Base-by-base conservation (phyloP, 1,284 basidiomycete genomes). In the Lentinula novae-zelandiae region DNA sequence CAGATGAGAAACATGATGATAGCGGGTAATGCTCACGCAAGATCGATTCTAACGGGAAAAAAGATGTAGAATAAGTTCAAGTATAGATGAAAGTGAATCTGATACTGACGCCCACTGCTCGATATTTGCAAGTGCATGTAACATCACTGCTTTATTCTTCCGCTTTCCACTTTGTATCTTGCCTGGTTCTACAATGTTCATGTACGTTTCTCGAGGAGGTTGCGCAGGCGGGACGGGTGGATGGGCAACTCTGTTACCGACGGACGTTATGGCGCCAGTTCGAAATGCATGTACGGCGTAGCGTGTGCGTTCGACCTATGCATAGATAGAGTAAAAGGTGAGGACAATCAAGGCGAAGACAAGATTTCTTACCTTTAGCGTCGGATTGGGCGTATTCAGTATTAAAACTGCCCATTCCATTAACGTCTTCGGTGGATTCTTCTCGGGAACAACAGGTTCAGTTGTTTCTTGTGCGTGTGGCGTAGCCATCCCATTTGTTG, bases 61-160 rank as follows among this genome's bases (percentile, higher is more conserved):
- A 9, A 20, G 20, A 20, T 22, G 9, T 3, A 9, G 7, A 55
- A 34, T 22, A 62, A 53, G 20, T 57, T 44, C 20, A 51, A 3
- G n/a, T 20, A 53, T 6, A 55, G 20, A 20, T 22, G 50, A 48
- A 31, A 22, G 12, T 56, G 34, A 39, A 9, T 39, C 53, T 15
- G 33, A 13, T 31, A 86, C 87, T 81, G 67, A 89, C 86, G 93
- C 93, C 89, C 92, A 96, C 70, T 94, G 93, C 68, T 95, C 93
- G 57, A 96, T 94, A 70, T 94, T 94, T 0, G 93, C 93, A 4
- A 95, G 76, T 1, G 92, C 90, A 75, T 94, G 81, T 20, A 95
- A 75, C 84, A 94, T 84, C 4, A 87, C 83, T 2, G 90, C 87
- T 20, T 88, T 77, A 66, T 85, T 91, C 71, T 86, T 87, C 54